Percentiles rank a stretch among this genome's conserved stretches.
Evolutionary conservation across 2,329 filamentous ascomycete species (phyloP).

Genomic region (Aschersonia sp.): DNA sequence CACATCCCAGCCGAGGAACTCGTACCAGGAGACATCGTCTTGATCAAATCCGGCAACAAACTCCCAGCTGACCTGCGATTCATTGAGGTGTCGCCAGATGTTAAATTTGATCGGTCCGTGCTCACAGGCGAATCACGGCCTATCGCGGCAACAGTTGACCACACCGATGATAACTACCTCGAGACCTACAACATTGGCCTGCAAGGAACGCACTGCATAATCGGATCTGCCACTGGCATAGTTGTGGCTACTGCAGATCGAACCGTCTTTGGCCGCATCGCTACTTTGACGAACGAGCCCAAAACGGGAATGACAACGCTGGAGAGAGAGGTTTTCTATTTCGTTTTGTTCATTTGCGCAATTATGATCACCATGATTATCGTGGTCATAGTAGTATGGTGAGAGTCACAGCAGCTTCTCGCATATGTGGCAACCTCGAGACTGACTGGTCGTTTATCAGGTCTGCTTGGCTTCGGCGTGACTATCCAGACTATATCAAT

Average conservation of each 20-base stretch:
- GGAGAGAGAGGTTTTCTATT: slow-evolving; percentile 59
- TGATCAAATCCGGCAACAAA: slow-evolving; percentile 58
- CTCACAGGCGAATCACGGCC: slow-evolving; percentile 56
- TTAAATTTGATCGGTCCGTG: slow-evolving; percentile 59
- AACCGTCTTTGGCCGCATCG: slow-evolving; percentile 65
- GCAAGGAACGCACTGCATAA: slow-evolving; percentile 67
- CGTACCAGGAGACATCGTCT: slow-evolving; percentile 57
- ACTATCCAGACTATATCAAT: slow-evolving; percentile 56
- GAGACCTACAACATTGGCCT: slow-evolving; percentile 65
- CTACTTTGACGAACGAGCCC: slow-evolving; percentile 55
- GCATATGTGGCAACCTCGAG: neutral
- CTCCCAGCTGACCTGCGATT: slow-evolving; percentile 62
- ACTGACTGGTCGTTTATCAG: slow-evolving; percentile 17
- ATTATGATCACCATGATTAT: slow-evolving; percentile 54
- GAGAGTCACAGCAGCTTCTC: neutral
- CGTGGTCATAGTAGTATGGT: slow-evolving; percentile 54
- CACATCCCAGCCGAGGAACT: slow-evolving; percentile 42
- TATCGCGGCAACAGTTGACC: slow-evolving; percentile 47
- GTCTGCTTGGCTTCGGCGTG: slow-evolving; percentile 54
- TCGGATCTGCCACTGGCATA: slow-evolving; percentile 50
- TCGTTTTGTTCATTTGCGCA: slow-evolving; percentile 54
- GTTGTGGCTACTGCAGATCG: slow-evolving; percentile 59
- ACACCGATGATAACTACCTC: slow-evolving; percentile 58
- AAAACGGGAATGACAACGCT: slow-evolving; percentile 54
- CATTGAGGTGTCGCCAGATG: slow-evolving; percentile 51